Base-by-base conservation (phyloP, 83 land plant genomes). In the Diphasiastrum complanatum region DNA sequence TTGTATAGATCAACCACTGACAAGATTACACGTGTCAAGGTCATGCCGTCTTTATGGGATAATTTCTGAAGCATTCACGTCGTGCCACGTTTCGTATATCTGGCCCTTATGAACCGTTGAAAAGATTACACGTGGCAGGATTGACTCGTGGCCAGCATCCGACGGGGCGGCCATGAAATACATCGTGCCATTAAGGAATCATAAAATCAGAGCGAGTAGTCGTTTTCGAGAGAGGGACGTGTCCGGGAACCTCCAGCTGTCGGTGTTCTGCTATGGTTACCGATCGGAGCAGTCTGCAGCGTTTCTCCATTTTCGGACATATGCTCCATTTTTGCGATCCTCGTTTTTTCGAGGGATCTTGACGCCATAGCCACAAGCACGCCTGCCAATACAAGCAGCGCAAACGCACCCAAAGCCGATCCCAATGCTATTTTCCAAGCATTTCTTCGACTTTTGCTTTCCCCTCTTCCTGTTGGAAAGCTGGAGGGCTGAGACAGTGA, bases 191-290 rank as follows among this genome's bases (percentile, higher is more conserved):
- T n/a, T n/a, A n/a, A n/a, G n/a, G n/a, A n/a, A n/a, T n/a, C n/a
- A n/a, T n/a, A n/a, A n/a, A n/a, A n/a, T 56, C 40, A 65, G 18
- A 45, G 16, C 37, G 48, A 32, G 60, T 68, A 63, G 33, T 79
- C 80, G 25, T 47, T 66, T 68, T 79, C 82, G 6, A 79, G 68
- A 19, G 63, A 62, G 18, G 83, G 83, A 18, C 43, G 68, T 32
- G 83, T 79, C 47, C 83, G 37, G 3, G 81, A 63, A 5, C 65
- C 69, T n/a, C 60, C 55, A 11, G 83, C 83, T 36, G 63, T 49
- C 20, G 83, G 83, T 3, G 81, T 76, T 54, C 81, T 54, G 46
- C 61, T 65, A 32, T 65, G n/a, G n/a, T n/a, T 31, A 10, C 83
- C 83, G 37, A 79, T 65, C 52, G 52, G 16, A 8, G 64, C 52